These are phyloP conservation scores for Cystofilobasidium capitatum DNA, from an alignment of 768 basidiomycete species.

Conservation along the genomic window DNA sequence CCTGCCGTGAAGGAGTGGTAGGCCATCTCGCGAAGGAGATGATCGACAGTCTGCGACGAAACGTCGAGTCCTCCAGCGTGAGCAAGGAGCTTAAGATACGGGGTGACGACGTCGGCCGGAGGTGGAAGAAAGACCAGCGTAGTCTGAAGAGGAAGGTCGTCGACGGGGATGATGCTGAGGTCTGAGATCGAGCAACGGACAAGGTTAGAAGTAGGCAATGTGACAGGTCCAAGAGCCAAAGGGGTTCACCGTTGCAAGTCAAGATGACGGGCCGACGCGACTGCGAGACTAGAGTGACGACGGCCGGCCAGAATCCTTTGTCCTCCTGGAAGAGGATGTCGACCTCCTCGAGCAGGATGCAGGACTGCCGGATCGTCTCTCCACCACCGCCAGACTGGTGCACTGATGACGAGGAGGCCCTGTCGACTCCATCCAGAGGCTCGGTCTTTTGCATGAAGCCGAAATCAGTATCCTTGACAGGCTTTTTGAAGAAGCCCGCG, in stretches of 20 bases:
- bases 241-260: constrained; percentile 78
- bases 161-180: constrained; percentile 51
- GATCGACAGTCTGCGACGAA: constrained; percentile 35
- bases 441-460: neutral
- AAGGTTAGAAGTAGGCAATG: neutral
- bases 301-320: constrained; percentile 69
- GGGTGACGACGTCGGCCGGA: constrained; percentile 48
- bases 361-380: constrained; percentile 52
- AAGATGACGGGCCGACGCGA: constrained; percentile 81
- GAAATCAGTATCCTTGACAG: neutral
- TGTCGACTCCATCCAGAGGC: neutral
- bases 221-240: neutral
- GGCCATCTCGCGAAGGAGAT: constrained; percentile 35
- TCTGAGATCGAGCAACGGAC: constrained; percentile 49
- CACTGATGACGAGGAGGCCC: neutral
- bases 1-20: constrained; percentile 11
- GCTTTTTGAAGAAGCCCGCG: neutral
- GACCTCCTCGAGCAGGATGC: constrained; percentile 88
- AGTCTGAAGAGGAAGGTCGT: constrained; percentile 66
- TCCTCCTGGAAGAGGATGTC: constrained; percentile 84
- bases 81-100: constrained; percentile 61
- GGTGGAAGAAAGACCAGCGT: constrained; percentile 59
- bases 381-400: neutral
- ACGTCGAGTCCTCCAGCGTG: constrained; percentile 50
- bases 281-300: constrained; percentile 68